Base-by-base conservation (phyloP, 2,329 filamentous ascomycete genomes). In the Triangularia setosa region DNA sequence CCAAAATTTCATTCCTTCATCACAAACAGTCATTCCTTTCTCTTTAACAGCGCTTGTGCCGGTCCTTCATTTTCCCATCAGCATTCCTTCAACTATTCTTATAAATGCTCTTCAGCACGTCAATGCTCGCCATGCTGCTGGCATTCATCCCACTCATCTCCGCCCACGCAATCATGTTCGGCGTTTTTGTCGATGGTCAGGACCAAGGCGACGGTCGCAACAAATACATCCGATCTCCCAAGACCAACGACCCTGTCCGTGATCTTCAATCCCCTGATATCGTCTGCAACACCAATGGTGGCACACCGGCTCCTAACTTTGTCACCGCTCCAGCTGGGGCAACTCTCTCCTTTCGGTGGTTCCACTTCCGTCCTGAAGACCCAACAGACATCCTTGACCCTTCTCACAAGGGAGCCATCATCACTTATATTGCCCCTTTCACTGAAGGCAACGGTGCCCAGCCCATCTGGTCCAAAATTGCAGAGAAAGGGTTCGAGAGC, bases 101-200 rank as follows among this genome's bases (percentile, higher is more conserved):
- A 61, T 6, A 61, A 28, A 79, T 78, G 76, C 75, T 72, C 69
- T 75, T 75, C 40, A 55, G 23, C 52, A 55, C 52, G 12, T 16
- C 52, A 55, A 65, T 70, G 59, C 60, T 73, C 58, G 67, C 72
- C 59, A 71, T 75, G 11, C n/a, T 62, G 61, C 69, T 79, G 65
- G 74, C 75, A 69, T 72, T 78, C 66, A 74, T 76, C 72, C 72
- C 66, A 71, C 72, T 71, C 62, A 77, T 74, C 66, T 73, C 78
- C 24, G 80, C 77, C 65, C 82, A 84, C 74, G 75, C 81, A 61
- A 77, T 73, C 35, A 77, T 82, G 67, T 80, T 79, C 71, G 68
- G 78, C 60, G 75, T 81, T 62, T 83, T 76, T 77, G 78, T 83
- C 66, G 79, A 83, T 73, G 80, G 75, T 64, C 68, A 76, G 54